phyloP scores from a whole-genome alignment of 1,284 basidiomycete genomes.

The Athelia psychrophila region DNA sequence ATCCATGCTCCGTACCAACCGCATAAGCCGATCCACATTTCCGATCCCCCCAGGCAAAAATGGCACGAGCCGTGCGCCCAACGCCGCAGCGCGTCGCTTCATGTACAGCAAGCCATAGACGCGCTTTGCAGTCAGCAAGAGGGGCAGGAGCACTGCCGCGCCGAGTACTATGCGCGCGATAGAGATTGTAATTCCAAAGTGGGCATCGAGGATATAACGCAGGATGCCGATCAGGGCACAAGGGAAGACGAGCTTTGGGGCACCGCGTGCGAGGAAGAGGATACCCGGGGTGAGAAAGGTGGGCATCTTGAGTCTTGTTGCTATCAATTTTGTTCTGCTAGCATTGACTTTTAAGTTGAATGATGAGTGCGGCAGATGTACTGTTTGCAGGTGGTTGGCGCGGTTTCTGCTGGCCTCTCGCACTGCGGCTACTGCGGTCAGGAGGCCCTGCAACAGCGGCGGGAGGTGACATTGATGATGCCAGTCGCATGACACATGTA shows the following conservation, averaged over 20 bases:
- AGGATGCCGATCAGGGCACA: neutral
- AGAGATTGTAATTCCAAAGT: neutral
- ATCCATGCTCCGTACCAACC: slow-evolving; percentile 12
- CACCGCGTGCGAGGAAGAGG: neutral
- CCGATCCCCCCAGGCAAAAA: slow-evolving; percentile 14
- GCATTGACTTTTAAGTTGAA: too few species aligned
- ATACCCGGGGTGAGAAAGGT: neutral
- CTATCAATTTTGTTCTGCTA: too few species aligned
- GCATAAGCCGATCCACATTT: slow-evolving; percentile 24
- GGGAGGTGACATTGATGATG: too few species aligned
- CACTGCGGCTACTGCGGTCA: too few species aligned
- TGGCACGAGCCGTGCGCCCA: slow-evolving; percentile 20
- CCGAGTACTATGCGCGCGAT: neutral
- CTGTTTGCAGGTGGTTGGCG: too few species aligned
- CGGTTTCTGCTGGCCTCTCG: too few species aligned
- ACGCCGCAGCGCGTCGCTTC: slow-evolving; percentile 10
- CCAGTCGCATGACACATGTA: too few species aligned
- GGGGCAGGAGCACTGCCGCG: neutral
- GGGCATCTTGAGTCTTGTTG: too few species aligned
- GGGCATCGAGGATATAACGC: neutral
- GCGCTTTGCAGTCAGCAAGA: neutral
- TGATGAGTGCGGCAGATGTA: too few species aligned
- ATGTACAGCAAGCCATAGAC: neutral
- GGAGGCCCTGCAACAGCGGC: too few species aligned
- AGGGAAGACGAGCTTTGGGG: neutral